Conservation (phyloP, 495 filamentous ascomycete species). For the Penicillium salamii region DNA sequence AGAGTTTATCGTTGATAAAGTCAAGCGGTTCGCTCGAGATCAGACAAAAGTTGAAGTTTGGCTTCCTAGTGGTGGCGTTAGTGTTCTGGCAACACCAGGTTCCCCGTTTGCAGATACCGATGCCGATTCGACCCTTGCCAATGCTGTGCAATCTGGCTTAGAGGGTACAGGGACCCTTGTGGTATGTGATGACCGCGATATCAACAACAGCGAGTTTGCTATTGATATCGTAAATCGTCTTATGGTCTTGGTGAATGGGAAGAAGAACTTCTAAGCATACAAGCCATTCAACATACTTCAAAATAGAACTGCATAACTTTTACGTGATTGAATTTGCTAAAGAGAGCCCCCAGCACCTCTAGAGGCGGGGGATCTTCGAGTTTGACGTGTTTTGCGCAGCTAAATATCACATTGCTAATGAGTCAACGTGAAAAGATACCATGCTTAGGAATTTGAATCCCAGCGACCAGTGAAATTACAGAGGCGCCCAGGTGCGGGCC, state of each 20-base stretch:
- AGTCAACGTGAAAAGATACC: too few relatives aligned
- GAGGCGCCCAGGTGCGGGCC: too few relatives aligned
- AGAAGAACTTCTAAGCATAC: too few relatives aligned
- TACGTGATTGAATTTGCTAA: too few relatives aligned
- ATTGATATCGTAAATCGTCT: slow-evolving; percentile 22
- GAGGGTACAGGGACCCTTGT: slow-evolving; percentile 35
- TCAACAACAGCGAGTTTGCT: slow-evolving; percentile 49
- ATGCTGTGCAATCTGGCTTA: slow-evolving; percentile 39
- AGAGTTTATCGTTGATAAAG: slow-evolving; percentile 48
- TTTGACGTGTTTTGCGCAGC: too few relatives aligned
- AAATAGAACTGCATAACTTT: too few relatives aligned
- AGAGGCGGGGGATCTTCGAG: too few relatives aligned
- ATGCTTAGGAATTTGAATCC: too few relatives aligned
- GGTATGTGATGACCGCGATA: slow-evolving; percentile 27
- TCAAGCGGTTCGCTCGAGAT: slow-evolving; percentile 22
- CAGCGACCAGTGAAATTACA: too few relatives aligned
- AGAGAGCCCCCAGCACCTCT: too few relatives aligned
- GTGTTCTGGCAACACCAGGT: slow-evolving; percentile 37
- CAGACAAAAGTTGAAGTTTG: slow-evolving; percentile 46
- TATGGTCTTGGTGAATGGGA: slow-evolving; percentile 2
- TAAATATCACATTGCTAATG: too few relatives aligned
- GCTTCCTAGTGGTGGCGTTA: slow-evolving; percentile 54
- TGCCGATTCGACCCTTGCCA: slow-evolving; percentile 47
- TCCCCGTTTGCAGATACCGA: slow-evolving; percentile 41
- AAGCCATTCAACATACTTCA: too few relatives aligned